phyloP scores from a whole-genome alignment of 139 green algal species.

The Picochlorum sp. region DNA sequence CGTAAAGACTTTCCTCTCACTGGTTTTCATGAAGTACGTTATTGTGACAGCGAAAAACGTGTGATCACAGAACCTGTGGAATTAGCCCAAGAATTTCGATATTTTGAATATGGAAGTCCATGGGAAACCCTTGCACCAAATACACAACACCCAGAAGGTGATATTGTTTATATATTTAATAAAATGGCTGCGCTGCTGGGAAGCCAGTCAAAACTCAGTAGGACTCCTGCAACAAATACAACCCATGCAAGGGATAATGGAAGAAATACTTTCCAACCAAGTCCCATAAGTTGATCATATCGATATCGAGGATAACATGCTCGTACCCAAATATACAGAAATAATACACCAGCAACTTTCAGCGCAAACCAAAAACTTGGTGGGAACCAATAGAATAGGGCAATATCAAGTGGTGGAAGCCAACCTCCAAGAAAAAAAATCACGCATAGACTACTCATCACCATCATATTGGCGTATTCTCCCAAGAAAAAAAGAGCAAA shows the following conservation, averaged over 20 bases:
- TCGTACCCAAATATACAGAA: slow-evolving; percentile 65
- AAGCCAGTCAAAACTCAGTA: slow-evolving; percentile 14
- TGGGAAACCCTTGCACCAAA: slow-evolving; percentile 41
- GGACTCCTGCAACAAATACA: slow-evolving; percentile 9
- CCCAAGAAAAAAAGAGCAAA: slow-evolving; percentile 68
- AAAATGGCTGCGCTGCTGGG: no score
- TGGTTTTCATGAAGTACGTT: slow-evolving; percentile 70
- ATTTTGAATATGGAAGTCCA: slow-evolving; percentile 73
- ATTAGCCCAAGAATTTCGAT: slow-evolving; percentile 56
- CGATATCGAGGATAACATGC: slow-evolving; percentile 61
- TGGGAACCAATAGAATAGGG: slow-evolving; percentile 45
- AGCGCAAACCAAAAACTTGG: slow-evolving; percentile 49
- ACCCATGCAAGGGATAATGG: slow-evolving; percentile 53
- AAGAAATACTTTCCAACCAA: slow-evolving; percentile 63
- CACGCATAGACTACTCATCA: slow-evolving; percentile 54
- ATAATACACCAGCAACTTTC: slow-evolving; percentile 50
- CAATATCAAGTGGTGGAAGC: slow-evolving; percentile 38
- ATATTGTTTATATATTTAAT: no score
- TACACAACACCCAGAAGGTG: no score
- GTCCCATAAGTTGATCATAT: slow-evolving; percentile 63
- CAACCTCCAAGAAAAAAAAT: slow-evolving; percentile 65
- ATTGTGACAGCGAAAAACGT: slow-evolving; percentile 52
- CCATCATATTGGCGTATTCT: slow-evolving; percentile 63
- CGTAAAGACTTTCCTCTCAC: slow-evolving; percentile 86
- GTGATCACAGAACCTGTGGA: slow-evolving; percentile 49